Conservation (phyloP, 768 basidiomycete genomes). For the Nidularia sp. region DNA sequence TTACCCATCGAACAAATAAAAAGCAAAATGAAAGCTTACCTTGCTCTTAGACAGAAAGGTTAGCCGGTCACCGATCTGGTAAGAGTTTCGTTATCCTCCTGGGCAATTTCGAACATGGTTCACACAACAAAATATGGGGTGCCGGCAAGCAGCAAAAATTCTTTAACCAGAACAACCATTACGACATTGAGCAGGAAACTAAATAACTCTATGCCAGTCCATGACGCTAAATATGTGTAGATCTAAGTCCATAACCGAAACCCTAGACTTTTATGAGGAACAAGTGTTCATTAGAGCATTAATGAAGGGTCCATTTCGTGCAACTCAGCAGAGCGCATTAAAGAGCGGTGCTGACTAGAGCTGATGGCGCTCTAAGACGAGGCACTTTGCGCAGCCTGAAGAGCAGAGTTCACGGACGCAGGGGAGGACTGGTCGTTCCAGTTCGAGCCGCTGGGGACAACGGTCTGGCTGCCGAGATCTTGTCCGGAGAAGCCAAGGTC, state of each 20-base stretch:
- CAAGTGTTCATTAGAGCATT: not conserved
- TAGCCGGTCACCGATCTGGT: too few relatives aligned
- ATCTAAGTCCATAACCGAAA: not conserved
- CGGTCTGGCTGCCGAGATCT: conserved; percentile 31
- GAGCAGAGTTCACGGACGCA: not conserved
- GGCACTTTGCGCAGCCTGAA: not conserved
- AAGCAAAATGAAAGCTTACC: too few relatives aligned
- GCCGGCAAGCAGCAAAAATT: conserved; percentile 7
- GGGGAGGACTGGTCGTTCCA: conserved; percentile 18
- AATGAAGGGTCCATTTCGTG: too few relatives aligned
- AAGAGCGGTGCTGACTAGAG: too few relatives aligned
- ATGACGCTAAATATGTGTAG: not conserved
- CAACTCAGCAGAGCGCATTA: too few relatives aligned
- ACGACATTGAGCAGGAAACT: not conserved
- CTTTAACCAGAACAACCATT: conserved; percentile 32
- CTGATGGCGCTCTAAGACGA: not conserved
- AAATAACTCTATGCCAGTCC: not conserved
- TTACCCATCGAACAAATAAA: not conserved
- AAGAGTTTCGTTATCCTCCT: too few relatives aligned
- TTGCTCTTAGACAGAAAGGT: too few relatives aligned
- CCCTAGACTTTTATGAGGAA: not conserved
- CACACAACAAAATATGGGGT: conserved; percentile 23
- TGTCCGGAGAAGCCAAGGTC: conserved; percentile 36
- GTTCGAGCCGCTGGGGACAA: conserved; percentile 33
- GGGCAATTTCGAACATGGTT: too few relatives aligned